phyloP scores from a whole-genome alignment of 2,329 filamentous ascomycete species.

The Pseudogymnoascus sp. region DNA sequence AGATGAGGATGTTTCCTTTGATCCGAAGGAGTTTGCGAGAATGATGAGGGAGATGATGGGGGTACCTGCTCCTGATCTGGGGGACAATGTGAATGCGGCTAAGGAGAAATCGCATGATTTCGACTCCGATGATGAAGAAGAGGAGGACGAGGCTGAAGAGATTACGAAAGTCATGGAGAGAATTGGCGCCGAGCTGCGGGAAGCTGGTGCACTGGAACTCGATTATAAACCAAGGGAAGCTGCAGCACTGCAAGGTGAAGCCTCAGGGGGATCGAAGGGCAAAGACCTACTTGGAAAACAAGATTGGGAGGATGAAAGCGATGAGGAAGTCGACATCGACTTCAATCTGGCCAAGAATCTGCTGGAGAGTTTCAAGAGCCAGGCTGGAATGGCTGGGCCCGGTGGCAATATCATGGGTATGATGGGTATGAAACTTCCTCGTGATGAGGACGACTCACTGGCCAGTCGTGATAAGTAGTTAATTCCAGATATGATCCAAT shows the following conservation, averaged over 20 bases:
- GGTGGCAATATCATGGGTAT: slow-evolving; percentile 79
- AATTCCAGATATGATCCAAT: neutral
- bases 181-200: slow-evolving; percentile 67
- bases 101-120: slow-evolving; percentile 17
- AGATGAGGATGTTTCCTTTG: slow-evolving; percentile 69
- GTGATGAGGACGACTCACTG: slow-evolving; percentile 58
- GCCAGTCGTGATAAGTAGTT: neutral
- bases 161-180: slow-evolving; percentile 59
- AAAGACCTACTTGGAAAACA: slow-evolving; percentile 13
- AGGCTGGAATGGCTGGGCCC: slow-evolving; percentile 78
- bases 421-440: slow-evolving; percentile 75
- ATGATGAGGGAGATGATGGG: slow-evolving; percentile 96
- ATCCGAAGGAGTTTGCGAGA: slow-evolving; percentile 65
- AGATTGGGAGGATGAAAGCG: slow-evolving; percentile 40
- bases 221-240: slow-evolving; percentile 33
- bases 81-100: neutral
- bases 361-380: slow-evolving; percentile 85
- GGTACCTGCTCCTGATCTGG: slow-evolving; percentile 34
- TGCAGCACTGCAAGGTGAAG: slow-evolving; percentile 25
- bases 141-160: slow-evolving; percentile 49
- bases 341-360: slow-evolving; percentile 86
- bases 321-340: slow-evolving; percentile 66
- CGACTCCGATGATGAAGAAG: slow-evolving; percentile 32
- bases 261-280: neutral
- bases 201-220: slow-evolving; percentile 57